phyloP scores from a whole-genome alignment of 129 eudicot species.

The Apium graveolens region DNA sequence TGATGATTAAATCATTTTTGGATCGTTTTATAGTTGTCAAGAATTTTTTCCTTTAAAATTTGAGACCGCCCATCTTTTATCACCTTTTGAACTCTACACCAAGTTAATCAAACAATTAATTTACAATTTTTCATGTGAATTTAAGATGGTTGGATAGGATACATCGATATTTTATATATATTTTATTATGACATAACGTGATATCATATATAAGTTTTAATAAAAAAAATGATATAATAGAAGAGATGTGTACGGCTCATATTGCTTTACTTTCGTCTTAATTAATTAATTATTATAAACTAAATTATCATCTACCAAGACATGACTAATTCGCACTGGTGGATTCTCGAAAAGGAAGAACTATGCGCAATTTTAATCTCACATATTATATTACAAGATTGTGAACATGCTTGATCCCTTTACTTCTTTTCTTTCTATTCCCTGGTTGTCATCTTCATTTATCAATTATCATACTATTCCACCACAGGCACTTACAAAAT shows the following conservation, averaged over 20 bases:
- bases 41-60: no score
- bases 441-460: neutral
- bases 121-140: no score
- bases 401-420: neutral
- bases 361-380: neutral
- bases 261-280: neutral
- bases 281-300: neutral
- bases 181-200: no score
- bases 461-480: neutral
- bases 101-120: no score
- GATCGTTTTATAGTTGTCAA: no score
- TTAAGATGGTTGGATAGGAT: no score
- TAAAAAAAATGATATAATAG: neutral
- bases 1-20: no score
- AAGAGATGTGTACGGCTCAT: conserved; percentile 1
- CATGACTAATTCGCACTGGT: neutral
- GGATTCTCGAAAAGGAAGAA: conserved; percentile 1
- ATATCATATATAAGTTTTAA: no score
- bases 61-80: no score
- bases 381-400: neutral
- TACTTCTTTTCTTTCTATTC: neutral
- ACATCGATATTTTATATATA: no score
- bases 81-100: no score
- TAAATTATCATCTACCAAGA: neutral
- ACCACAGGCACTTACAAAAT: neutral